Conservation (phyloP, 306 rosid genomes). For the Rosa chinensis region DNA sequence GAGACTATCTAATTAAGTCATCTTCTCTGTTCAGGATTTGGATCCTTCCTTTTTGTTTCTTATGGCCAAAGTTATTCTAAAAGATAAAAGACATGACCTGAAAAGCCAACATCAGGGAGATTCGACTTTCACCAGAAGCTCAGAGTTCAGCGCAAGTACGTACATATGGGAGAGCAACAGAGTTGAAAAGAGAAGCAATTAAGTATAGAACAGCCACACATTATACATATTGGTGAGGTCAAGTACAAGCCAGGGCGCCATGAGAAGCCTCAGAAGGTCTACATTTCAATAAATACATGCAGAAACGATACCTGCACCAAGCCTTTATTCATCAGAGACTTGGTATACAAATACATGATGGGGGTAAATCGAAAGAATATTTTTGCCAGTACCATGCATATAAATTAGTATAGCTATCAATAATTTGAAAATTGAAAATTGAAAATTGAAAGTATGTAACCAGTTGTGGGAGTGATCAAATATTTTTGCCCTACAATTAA, state of each 20-base stretch:
- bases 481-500: no score
- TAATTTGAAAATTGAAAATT: constrained; percentile 1
- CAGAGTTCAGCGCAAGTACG: not conserved
- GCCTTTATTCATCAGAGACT: not conserved
- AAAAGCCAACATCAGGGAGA: not conserved
- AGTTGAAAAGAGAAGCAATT: not conserved
- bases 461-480: not conserved
- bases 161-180: not conserved
- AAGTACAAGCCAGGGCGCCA: not conserved
- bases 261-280: constrained; percentile 1
- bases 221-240: not conserved
- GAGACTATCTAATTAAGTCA: not conserved
- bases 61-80: not conserved
- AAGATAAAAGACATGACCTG: not conserved
- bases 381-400: not conserved
- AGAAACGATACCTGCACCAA: not conserved
- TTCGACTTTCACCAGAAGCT: constrained; percentile 3
- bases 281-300: not conserved
- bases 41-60: not conserved
- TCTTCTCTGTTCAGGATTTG: not conserved
- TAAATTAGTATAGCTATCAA: not conserved
- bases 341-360: not conserved
- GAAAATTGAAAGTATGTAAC: constrained; percentile 4
- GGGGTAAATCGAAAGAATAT: not conserved
- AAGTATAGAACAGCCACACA: not conserved